phyloP scores from a whole-genome alignment of 225 moss, liverwort and hornwort genomes.

The Climacium dendroides region DNA sequence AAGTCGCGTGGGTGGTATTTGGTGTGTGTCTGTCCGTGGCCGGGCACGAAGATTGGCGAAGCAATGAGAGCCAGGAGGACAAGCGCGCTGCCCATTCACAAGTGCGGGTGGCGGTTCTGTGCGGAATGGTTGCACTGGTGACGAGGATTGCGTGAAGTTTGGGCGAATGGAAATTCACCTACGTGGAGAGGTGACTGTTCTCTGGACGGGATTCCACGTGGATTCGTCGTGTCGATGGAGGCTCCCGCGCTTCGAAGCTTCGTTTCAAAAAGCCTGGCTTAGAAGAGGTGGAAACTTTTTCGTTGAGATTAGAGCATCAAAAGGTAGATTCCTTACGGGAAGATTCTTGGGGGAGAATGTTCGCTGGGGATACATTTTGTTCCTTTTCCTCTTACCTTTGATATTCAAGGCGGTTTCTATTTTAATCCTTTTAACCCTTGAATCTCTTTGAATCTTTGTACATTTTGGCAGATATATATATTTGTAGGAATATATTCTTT shows the following conservation, averaged over 20 bases:
- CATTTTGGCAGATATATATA: neutral
- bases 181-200: neutral
- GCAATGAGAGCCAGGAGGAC: neutral
- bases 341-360: neutral
- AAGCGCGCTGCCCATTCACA: neutral
- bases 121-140: neutral
- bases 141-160: neutral
- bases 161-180: neutral
- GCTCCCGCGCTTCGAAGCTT: neutral
- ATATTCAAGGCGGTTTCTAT: neutral
- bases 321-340: neutral
- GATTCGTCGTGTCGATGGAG: neutral
- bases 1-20: neutral
- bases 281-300: neutral
- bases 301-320: neutral
- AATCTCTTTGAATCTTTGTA: too few species aligned
- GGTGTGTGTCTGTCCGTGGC: neutral
- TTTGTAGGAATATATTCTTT: fast-evolving
- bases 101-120: neutral
- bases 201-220: neutral
- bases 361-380: neutral
- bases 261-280: neutral
- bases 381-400: too few species aligned
- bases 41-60: conserved; percentile 14
- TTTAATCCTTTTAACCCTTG: neutral